A percentile compares a stretch with the other conserved stretches of the same genome.
Evolutionary conservation across 176 grass and related monocot species (phyloP).

Genomic region (Aegilops longissima): DNA sequence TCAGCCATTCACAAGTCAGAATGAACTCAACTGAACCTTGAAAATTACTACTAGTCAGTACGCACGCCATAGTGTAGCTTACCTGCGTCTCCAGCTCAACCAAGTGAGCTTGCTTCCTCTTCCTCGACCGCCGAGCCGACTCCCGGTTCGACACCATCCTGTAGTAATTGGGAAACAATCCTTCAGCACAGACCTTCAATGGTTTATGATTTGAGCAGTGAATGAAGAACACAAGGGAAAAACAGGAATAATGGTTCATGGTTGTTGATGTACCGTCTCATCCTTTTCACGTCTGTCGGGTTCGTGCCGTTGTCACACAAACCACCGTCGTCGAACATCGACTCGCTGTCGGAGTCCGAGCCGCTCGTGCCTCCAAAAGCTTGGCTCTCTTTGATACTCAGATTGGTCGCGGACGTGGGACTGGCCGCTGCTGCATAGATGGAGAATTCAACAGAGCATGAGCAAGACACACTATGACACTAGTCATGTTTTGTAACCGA

Average conservation of each 20-base stretch:
- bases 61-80: too few relatives aligned
- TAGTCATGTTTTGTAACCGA: not conserved
- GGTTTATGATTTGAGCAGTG: too few relatives aligned
- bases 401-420: slow-evolving; percentile 72
- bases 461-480: slow-evolving; percentile 1
- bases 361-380: slow-evolving; percentile 64
- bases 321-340: slow-evolving; percentile 54
- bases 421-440: slow-evolving; percentile 50
- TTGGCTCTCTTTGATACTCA: slow-evolving; percentile 63
- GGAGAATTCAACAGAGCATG: slow-evolving; percentile 10
- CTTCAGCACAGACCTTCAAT: too few relatives aligned
- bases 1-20: not conserved
- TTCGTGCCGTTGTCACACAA: slow-evolving; percentile 65
- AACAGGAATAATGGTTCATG: too few relatives aligned
- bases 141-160: slow-evolving; percentile 99
- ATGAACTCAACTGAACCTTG: not conserved
- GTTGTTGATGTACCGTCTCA: slow-evolving; percentile 48
- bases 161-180: not conserved
- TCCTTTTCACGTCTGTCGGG: slow-evolving; percentile 61
- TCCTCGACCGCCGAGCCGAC: slow-evolving; percentile 84
- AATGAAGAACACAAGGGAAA: too few relatives aligned
- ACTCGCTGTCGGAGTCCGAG: slow-evolving; percentile 81
- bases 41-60: not conserved
- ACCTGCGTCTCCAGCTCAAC: slow-evolving; percentile 78
- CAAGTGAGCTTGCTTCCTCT: slow-evolving; percentile 95